These are phyloP conservation scores for Parsonsia alboflavescens DNA, from an alignment of 257 asterid species.

Conservation along the genomic window DNA sequence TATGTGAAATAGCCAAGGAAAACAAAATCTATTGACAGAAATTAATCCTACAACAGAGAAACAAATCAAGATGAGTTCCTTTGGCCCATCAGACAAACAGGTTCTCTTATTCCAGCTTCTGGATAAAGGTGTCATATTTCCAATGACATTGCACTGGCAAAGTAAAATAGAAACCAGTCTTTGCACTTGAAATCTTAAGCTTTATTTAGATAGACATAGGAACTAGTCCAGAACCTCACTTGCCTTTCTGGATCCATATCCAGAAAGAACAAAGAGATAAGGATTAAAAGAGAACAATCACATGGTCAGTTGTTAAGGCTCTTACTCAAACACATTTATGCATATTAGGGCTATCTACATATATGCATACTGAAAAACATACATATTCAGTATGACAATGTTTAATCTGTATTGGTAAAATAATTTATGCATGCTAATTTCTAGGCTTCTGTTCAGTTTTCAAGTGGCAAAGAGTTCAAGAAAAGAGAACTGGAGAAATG, in stretches of 20 bases:
- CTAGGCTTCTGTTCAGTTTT: conserved; percentile 18
- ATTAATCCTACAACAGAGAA: neutral
- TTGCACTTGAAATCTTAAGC: neutral
- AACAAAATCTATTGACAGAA: no score
- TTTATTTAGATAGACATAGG: neutral
- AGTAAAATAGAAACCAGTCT: neutral
- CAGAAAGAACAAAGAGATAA: neutral
- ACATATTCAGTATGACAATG: neutral
- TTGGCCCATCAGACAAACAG: neutral
- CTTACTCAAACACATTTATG: no score
- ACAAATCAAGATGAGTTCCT: neutral
- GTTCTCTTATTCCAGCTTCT: neutral
- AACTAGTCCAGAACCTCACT: neutral
- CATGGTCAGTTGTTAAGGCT: no score
- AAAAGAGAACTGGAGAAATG: conserved; percentile 11
- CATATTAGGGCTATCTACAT: neutral
- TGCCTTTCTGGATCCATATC: neutral
- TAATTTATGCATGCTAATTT: neutral
- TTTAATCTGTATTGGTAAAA: neutral
- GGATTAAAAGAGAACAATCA: neutral
- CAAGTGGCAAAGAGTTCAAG: conserved; percentile 12
- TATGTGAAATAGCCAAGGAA: no score
- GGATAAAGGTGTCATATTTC: neutral
- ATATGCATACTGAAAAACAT: no score
- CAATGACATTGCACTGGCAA: neutral